A percentile compares a stretch with the other conserved stretches of the same genome.
These are phyloP conservation scores for Herpetomonas samuelpessoai DNA, from an alignment of 208 protist species.

Conservation along the genomic window DNA sequence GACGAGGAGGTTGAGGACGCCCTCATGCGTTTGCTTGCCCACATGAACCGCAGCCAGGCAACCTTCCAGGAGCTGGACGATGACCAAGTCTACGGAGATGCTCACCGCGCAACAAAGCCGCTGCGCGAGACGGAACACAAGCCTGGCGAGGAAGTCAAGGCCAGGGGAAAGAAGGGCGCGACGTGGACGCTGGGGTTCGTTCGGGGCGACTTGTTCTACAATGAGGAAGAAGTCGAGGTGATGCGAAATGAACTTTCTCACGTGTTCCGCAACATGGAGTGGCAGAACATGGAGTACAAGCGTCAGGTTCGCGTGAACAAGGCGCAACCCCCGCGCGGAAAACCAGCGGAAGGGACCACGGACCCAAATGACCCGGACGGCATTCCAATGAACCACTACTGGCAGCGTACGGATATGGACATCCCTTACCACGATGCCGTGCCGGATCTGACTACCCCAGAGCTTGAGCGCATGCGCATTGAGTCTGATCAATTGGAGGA, in stretches of 20 bases:
- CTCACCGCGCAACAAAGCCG: constrained; percentile 62
- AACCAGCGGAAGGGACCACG: constrained; percentile 71
- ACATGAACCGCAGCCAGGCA: constrained; percentile 78
- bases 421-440: constrained; percentile 89
- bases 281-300: constrained; percentile 89
- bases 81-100: constrained; percentile 82
- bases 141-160: constrained; percentile 58
- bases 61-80: constrained; percentile 87
- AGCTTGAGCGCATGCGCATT: constrained; percentile 78
- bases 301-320: constrained; percentile 88
- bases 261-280: constrained; percentile 88
- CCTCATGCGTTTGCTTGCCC: constrained; percentile 83
- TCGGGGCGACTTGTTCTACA: constrained; percentile 89
- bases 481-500: constrained; percentile 85
- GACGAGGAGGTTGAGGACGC: constrained; percentile 90
- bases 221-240: constrained; percentile 88
- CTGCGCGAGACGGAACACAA: constrained; percentile 65
- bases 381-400: constrained; percentile 82
- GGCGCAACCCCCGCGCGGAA: constrained; percentile 69
- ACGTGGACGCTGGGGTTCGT: constrained; percentile 88
- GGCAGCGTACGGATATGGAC: constrained; percentile 84
- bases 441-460: constrained; percentile 79
- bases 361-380: constrained; percentile 73
- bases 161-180: constrained; percentile 53
- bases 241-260: constrained; percentile 86